Percentiles rank a stretch among this genome's conserved stretches.
phyloP scores from a whole-genome alignment of 139 green algal genomes.

The Tetradesmus obliquus region DNA sequence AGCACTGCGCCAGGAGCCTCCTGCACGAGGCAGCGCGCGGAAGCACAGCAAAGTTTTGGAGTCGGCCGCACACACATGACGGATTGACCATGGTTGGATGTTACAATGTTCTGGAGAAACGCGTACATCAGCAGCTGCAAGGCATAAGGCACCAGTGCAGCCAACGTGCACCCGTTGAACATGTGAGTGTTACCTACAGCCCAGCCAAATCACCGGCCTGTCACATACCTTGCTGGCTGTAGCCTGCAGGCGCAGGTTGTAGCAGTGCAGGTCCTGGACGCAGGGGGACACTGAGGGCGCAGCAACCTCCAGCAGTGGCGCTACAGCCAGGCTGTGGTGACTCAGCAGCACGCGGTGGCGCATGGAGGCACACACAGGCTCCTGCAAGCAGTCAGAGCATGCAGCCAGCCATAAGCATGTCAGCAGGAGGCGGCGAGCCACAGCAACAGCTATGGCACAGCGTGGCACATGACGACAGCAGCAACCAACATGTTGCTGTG shows the following conservation, averaged over 20 bases:
- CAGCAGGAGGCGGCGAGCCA: neutral
- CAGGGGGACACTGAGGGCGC: slow-evolving; percentile 48
- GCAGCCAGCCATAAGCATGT: neutral
- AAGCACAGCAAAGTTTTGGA: no score
- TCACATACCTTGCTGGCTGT: slow-evolving; percentile 50
- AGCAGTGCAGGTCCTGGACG: slow-evolving; percentile 23
- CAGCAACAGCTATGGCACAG: neutral
- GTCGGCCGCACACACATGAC: no score
- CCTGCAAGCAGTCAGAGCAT: neutral
- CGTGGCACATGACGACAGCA: neutral
- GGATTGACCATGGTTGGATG: no score
- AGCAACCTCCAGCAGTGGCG: slow-evolving; percentile 55
- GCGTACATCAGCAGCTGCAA: slow-evolving; percentile 19
- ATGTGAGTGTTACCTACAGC: no score
- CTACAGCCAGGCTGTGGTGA: slow-evolving; percentile 58
- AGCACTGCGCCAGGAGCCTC: neutral
- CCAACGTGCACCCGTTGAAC: no score
- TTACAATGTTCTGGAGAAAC: no score
- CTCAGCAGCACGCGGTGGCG: slow-evolving; percentile 68
- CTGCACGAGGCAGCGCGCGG: neutral
- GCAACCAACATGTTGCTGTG: neutral
- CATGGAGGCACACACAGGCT: slow-evolving; percentile 50
- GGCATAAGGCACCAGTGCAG: neutral
- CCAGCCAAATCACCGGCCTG: neutral
- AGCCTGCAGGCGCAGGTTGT: slow-evolving; percentile 47